Conservation (phyloP, 164 flowering plant genomes). For the Vitis rupestris region DNA sequence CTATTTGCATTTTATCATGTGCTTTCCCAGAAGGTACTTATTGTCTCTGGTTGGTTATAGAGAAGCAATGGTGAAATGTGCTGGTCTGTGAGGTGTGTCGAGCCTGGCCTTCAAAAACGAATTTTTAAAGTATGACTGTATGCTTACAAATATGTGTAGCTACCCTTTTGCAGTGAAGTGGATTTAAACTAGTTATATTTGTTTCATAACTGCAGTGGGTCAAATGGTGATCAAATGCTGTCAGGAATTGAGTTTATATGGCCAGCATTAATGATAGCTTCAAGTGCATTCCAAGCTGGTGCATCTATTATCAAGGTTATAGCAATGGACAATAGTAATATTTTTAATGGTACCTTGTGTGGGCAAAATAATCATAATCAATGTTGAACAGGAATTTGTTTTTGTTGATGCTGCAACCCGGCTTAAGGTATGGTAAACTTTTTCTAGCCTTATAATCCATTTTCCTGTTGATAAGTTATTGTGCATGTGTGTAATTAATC, state of each 20-base stretch:
- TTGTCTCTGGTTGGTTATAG: not conserved
- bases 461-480: not conserved
- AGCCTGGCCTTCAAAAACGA: not conserved
- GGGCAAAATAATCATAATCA: slow-evolving; percentile 6
- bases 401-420: slow-evolving; percentile 52
- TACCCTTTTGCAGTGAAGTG: slow-evolving; percentile 1
- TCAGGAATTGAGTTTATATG: slow-evolving; percentile 59
- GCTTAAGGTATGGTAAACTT: slow-evolving; percentile 33
- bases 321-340: not conserved
- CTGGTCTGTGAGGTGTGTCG: slow-evolving; percentile 2
- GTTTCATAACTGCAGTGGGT: slow-evolving; percentile 53
- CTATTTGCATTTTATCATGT: not conserved
- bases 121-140: not conserved
- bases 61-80: not conserved
- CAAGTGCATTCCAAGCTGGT: slow-evolving; percentile 86
- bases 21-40: not conserved
- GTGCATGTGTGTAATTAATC: not conserved
- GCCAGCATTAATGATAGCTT: slow-evolving; percentile 81
- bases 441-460: not conserved
- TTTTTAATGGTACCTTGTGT: slow-evolving; percentile 3
- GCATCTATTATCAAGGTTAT: slow-evolving; percentile 84
- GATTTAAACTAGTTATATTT: slow-evolving; percentile 6
- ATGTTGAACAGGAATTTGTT: slow-evolving; percentile 48
- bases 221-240: slow-evolving; percentile 54
- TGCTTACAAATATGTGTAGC: not conserved